Conservation (phyloP, 2,329 filamentous ascomycete genomes). For the Cladorrhinum sp. region DNA sequence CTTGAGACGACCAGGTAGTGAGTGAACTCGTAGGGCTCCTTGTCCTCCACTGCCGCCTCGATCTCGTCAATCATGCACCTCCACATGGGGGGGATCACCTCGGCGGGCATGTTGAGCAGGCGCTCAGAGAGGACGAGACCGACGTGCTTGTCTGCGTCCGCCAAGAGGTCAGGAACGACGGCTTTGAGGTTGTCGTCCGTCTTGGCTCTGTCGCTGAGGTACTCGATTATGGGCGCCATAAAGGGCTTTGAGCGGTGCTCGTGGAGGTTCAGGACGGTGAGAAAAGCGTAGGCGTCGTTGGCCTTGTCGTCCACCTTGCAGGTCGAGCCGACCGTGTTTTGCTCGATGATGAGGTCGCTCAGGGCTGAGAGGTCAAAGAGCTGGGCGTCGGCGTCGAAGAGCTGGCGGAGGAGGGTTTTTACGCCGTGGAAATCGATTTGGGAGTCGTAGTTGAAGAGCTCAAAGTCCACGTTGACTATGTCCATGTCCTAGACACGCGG, state of each 20-base stretch:
- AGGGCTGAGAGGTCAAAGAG: slow-evolving; percentile 86
- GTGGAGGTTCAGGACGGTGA: slow-evolving; percentile 80
- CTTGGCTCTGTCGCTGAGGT: slow-evolving; percentile 60
- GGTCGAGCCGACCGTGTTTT: slow-evolving; percentile 85
- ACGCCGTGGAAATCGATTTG: slow-evolving; percentile 92
- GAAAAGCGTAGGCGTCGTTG: slow-evolving; percentile 86
- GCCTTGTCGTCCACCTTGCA: slow-evolving; percentile 97
- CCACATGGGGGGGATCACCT: slow-evolving; percentile 92
- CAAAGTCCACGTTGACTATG: slow-evolving; percentile 92
- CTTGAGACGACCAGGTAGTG: slow-evolving; percentile 92
- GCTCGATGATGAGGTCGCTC: slow-evolving; percentile 80
- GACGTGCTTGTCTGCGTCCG: slow-evolving; percentile 51
- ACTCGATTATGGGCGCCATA: slow-evolving; percentile 67
- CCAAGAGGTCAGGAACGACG: slow-evolving; percentile 56
- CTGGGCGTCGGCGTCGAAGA: slow-evolving; percentile 83
- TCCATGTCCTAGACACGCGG: slow-evolving; percentile 67
- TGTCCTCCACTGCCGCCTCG: slow-evolving; percentile 79
- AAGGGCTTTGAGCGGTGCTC: slow-evolving; percentile 70
- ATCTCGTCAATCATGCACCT: slow-evolving; percentile 91
- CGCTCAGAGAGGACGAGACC: slow-evolving; percentile 89
- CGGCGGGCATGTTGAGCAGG: slow-evolving; percentile 93
- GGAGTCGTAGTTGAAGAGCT: slow-evolving; percentile 95
- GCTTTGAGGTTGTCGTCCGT: slow-evolving; percentile 55
- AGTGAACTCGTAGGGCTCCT: slow-evolving; percentile 87
- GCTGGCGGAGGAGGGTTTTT: slow-evolving; percentile 83